phyloP scores from a whole-genome alignment of 495 filamentous ascomycete species.

The Tetracladium marchalianum region DNA sequence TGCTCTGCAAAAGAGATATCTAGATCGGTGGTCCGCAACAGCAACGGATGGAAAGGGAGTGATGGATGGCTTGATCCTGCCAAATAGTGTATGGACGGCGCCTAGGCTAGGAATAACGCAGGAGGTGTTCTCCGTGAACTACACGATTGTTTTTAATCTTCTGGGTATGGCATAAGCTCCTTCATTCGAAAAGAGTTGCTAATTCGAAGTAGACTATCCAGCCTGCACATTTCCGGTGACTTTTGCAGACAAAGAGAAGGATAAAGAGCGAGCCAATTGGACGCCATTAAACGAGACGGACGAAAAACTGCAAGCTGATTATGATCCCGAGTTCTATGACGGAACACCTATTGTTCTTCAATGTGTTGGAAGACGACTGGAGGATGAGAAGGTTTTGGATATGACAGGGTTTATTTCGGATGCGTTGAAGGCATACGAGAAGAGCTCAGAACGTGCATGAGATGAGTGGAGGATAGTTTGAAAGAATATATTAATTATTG shows the following conservation, averaged over 20 bases:
- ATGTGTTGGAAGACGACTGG: slow-evolving; percentile 34
- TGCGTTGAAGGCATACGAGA: slow-evolving; percentile 6
- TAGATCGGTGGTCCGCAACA: slow-evolving; percentile 42
- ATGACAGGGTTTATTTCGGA: slow-evolving; percentile 22
- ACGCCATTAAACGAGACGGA: slow-evolving; percentile 17
- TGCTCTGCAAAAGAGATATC: slow-evolving; percentile 41
- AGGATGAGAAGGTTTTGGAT: slow-evolving; percentile 38
- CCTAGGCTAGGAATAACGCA: slow-evolving; percentile 18
- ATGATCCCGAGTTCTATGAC: slow-evolving; percentile 36
- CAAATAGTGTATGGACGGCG: slow-evolving; percentile 12
- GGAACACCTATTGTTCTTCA: slow-evolving; percentile 39
- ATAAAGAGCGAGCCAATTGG: slow-evolving; percentile 27
- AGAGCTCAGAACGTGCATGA: no score
- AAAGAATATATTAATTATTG: no score
- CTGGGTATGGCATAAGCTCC: slow-evolving; percentile 7
- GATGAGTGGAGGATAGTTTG: no score
- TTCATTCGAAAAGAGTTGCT: background rate
- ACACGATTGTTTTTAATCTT: slow-evolving; percentile 17
- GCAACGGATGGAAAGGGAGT: slow-evolving; percentile 16
- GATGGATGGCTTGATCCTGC: slow-evolving; percentile 23
- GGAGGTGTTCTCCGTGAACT: slow-evolving; percentile 17
- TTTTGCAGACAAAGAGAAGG: slow-evolving; percentile 16
- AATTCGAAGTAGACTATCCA: slow-evolving; percentile 13
- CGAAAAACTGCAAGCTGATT: slow-evolving; percentile 13
- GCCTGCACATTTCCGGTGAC: slow-evolving; percentile 20